Conservation (phyloP, 148 eudicot genomes). For the Euryodendron excelsum region DNA sequence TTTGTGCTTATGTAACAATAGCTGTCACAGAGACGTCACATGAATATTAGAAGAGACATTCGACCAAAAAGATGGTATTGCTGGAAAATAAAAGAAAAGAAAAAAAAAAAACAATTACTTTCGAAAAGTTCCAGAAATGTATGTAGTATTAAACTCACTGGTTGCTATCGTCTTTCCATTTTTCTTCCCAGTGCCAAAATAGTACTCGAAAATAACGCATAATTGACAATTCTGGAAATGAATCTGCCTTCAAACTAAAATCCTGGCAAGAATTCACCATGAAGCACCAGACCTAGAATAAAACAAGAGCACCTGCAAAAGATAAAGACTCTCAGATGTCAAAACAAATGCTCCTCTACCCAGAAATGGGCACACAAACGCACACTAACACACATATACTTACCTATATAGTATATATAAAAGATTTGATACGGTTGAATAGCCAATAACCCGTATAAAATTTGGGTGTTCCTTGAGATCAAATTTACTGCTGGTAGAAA, state of each 20-base stretch:
- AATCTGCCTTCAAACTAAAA: conserved; percentile 18
- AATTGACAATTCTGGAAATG: conserved; percentile 1
- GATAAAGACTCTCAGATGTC: background rate
- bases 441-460: background rate
- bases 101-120: background rate
- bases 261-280: conserved; percentile 16
- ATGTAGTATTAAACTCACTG: background rate
- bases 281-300: conserved; percentile 13
- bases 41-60: background rate
- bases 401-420: background rate
- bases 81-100: background rate
- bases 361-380: background rate
- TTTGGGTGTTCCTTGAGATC: background rate
- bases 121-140: background rate
- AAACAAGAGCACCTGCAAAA: conserved; percentile 9
- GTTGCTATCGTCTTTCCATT: background rate
- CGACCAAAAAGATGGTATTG: background rate
- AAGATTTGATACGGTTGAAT: background rate
- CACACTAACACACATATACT: background rate
- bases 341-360: background rate
- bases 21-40: background rate
- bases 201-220: background rate
- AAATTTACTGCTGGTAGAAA: background rate
- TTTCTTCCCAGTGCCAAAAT: conserved; percentile 6
- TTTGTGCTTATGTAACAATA: conserved; percentile 1